These are phyloP conservation scores for Arbutus unedo DNA, from an alignment of 148 eudicot species.

Conservation along the genomic window DNA sequence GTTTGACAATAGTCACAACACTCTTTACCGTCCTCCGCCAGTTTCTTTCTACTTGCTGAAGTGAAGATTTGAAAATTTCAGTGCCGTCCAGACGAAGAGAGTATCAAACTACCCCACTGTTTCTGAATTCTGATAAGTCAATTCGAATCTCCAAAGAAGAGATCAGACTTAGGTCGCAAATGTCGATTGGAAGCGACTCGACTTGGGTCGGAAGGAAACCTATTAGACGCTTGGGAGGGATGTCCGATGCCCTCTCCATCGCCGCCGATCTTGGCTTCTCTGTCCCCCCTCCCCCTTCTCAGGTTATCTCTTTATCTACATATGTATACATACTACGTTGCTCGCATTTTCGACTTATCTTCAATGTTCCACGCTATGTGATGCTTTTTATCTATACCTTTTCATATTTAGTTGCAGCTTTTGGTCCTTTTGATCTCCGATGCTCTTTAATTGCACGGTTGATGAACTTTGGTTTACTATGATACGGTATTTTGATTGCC, in stretches of 20 bases:
- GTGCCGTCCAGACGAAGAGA: constrained; percentile 4
- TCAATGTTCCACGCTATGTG: not conserved
- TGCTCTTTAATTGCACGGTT: not conserved
- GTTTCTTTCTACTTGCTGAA: not conserved
- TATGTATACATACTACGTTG: not conserved
- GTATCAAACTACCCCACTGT: not conserved
- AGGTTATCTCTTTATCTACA: constrained; percentile 29
- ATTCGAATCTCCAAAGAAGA: constrained; percentile 9
- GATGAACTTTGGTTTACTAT: not conserved
- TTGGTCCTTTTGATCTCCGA: constrained; percentile 8
- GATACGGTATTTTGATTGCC: not conserved
- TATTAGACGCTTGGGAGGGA: constrained; percentile 55
- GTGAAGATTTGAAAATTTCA: not conserved
- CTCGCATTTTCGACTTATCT: not conserved
- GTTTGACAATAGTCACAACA: not conserved
- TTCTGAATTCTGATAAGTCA: not conserved
- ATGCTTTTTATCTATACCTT: not conserved
- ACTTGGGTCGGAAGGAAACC: constrained; percentile 75
- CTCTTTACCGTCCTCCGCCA: not conserved
- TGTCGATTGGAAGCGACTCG: constrained; percentile 53
- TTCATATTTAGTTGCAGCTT: not conserved
- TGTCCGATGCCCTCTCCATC: constrained; percentile 71
- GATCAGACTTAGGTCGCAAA: constrained; percentile 4
- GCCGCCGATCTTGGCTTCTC: constrained; percentile 66
- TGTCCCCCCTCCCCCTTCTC: constrained; percentile 42